Conservation (phyloP, 2,329 filamentous ascomycete genomes). For the Sordariomycetes sp. region DNA sequence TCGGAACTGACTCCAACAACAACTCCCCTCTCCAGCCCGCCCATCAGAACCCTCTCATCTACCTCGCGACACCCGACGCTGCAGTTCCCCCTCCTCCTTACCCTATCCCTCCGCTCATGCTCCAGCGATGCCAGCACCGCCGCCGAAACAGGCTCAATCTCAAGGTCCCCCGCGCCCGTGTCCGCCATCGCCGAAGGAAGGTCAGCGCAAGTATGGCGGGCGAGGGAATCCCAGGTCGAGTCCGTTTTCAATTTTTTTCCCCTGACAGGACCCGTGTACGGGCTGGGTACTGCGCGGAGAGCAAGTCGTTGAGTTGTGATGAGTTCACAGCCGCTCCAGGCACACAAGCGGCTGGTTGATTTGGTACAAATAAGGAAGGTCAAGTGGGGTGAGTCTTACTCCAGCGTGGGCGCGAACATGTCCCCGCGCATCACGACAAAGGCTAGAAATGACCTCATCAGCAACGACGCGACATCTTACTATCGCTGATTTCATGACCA, state of each 20-base stretch:
- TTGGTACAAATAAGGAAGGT: too few species aligned
- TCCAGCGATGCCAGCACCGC: slow-evolving; percentile 29
- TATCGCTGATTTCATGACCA: neutral
- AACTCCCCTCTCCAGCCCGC: slow-evolving; percentile 36
- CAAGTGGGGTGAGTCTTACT: too few species aligned
- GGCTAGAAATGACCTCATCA: neutral
- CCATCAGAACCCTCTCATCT: slow-evolving; percentile 33
- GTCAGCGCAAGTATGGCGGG: neutral
- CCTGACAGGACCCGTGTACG: too few species aligned
- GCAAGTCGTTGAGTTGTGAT: too few species aligned
- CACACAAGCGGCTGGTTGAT: too few species aligned
- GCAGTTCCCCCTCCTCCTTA: slow-evolving; percentile 18
- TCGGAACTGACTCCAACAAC: slow-evolving; percentile 45
- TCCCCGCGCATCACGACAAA: neutral
- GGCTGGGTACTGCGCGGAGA: too few species aligned
- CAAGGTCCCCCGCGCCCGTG: neutral
- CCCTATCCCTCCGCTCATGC: slow-evolving; percentile 22
- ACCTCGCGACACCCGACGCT: slow-evolving; percentile 35
- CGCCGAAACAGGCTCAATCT: slow-evolving; percentile 29
- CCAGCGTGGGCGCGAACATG: neutral
- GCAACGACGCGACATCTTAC: neutral
- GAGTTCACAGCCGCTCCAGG: too few species aligned
- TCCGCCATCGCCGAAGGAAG: neutral
- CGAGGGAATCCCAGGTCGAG: too few species aligned
- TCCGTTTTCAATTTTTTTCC: too few species aligned